Conservation (phyloP, 257 asterid genomes). For the Solanum okadae region DNA sequence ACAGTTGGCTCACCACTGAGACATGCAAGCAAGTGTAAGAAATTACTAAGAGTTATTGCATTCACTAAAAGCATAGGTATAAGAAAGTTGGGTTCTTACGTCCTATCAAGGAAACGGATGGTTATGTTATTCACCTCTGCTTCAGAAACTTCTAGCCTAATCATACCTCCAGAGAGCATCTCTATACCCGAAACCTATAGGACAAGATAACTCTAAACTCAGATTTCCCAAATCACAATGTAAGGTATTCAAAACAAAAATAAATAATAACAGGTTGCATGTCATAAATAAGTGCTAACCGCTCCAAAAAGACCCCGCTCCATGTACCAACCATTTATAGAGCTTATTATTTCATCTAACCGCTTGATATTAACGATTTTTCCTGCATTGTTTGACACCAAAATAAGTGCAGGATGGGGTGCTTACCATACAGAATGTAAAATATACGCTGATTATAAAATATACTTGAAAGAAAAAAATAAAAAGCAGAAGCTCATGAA, state of each 20-base stretch:
- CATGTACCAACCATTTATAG: constrained; percentile 96
- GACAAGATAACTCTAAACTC: not conserved
- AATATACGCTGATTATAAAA: not conserved
- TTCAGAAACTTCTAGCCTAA: constrained; percentile 85
- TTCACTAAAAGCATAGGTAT: not conserved
- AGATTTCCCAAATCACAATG: not conserved
- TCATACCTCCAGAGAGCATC: constrained; percentile 91
- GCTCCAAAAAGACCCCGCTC: constrained; percentile 96
- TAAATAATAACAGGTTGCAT: not conserved
- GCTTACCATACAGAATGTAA: constrained; percentile 29
- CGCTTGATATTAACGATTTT: constrained; percentile 86
- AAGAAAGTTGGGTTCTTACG: constrained; percentile 35
- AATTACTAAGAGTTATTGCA: not conserved
- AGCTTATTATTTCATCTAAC: constrained; percentile 79
- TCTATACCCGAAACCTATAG: constrained; percentile 88
- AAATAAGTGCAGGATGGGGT: constrained; percentile 27
- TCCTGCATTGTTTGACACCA: constrained; percentile 73
- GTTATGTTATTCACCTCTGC: constrained; percentile 85
- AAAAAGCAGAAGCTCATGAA: not conserved
- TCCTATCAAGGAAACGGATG: constrained; percentile 88
- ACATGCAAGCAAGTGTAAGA: constrained; percentile 6
- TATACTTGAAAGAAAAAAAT: not conserved
- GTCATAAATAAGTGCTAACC: constrained; percentile 38
- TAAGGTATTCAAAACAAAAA: not conserved
- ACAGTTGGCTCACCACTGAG: constrained; percentile 85